Percentiles rank a stretch among this genome's conserved stretches.
phyloP scores from a whole-genome alignment of 2,329 filamentous ascomycete species.

The Neocatenulostroma microsporum region DNA sequence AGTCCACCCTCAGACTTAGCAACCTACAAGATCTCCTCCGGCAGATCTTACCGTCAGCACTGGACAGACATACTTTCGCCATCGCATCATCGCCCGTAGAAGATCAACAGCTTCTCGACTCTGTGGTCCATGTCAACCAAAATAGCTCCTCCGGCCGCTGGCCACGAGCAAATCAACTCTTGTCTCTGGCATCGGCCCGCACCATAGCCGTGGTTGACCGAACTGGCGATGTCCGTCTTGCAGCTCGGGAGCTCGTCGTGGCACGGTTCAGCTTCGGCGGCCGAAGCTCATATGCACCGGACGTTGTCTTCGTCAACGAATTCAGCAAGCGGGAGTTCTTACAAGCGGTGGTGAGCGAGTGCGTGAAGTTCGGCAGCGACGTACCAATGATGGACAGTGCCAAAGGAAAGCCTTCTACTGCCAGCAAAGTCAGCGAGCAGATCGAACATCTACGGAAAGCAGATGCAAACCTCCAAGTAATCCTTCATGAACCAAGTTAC shows the following conservation, averaged over 20 bases:
- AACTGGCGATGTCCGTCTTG: slow-evolving; percentile 46
- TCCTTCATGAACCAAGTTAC: slow-evolving; percentile 17
- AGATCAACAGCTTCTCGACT: slow-evolving; percentile 18
- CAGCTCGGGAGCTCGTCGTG: slow-evolving; percentile 46
- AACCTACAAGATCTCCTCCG: no score
- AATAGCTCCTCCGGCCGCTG: slow-evolving; percentile 13
- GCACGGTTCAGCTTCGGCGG: slow-evolving; percentile 51
- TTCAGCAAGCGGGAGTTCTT: slow-evolving; percentile 51
- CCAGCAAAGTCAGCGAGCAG: slow-evolving; percentile 2
- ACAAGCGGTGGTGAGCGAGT: slow-evolving; percentile 39
- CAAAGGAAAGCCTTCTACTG: slow-evolving; percentile 1
- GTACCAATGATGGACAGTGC: slow-evolving; percentile 4
- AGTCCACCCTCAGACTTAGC: slow-evolving; percentile 36
- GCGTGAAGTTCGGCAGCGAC: slow-evolving; percentile 22
- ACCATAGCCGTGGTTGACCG: slow-evolving; percentile 54
- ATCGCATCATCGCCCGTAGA: slow-evolving; percentile 32
- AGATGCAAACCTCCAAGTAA: slow-evolving; percentile 11
- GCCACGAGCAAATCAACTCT: slow-evolving; percentile 25
- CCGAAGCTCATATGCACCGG: slow-evolving; percentile 53
- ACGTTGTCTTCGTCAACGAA: slow-evolving; percentile 58
- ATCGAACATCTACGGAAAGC: slow-evolving; percentile 8
- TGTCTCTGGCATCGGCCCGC: slow-evolving; percentile 28
- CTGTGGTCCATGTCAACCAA: slow-evolving; percentile 30
- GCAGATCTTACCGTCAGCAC: slow-evolving; percentile 31
- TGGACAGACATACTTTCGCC: slow-evolving; percentile 45